A percentile compares a stretch with the other conserved stretches of the same genome.
Conservation (phyloP, 1,139 yeast species). For the Zygosaccharomyces sapae region DNA sequence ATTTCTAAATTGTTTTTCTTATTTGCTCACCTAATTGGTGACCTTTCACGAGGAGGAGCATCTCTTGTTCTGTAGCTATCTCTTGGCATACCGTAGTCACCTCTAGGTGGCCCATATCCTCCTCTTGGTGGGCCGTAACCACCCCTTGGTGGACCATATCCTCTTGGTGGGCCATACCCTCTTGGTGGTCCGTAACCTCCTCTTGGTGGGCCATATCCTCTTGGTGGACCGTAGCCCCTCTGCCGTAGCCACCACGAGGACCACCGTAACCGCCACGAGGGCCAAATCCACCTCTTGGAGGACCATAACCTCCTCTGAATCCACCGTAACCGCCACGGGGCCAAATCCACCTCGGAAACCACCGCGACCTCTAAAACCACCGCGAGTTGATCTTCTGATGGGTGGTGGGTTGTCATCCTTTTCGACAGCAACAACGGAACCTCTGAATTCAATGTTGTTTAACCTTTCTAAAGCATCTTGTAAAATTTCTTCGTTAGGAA, state of each 20-base stretch:
- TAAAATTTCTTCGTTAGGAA: conserved; percentile 68
- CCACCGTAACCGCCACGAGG: conserved; percentile 32
- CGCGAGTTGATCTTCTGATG: conserved; percentile 50
- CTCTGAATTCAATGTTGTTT: conserved; percentile 70
- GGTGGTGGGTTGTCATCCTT: conserved; percentile 77
- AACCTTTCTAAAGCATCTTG: conserved; percentile 63
- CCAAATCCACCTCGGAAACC: conserved; percentile 44
- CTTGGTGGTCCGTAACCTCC: conserved; percentile 37
- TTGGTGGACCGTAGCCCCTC: conserved; percentile 37
- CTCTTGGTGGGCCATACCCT: conserved; percentile 33
- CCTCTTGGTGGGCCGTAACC: too few relatives aligned
- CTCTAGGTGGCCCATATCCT: conserved; percentile 33
- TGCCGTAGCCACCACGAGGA: too few relatives aligned
- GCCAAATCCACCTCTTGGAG: conserved; percentile 34
- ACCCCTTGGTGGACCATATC: conserved; percentile 38
- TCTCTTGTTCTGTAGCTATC: conserved; percentile 39
- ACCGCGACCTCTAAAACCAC: conserved; percentile 44
- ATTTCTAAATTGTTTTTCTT: neutral
- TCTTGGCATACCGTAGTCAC: conserved; percentile 33
- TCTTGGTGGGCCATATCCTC: conserved; percentile 35
- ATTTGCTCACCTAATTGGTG: conserved; percentile 48
- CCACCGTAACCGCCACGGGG: conserved; percentile 40
- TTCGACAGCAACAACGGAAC: conserved; percentile 60
- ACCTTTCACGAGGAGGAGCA: conserved; percentile 53
- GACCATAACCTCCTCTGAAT: conserved; percentile 36